Conservation (phyloP, 805 yeast genomes). For the Debaryomyces castellii region DNA sequence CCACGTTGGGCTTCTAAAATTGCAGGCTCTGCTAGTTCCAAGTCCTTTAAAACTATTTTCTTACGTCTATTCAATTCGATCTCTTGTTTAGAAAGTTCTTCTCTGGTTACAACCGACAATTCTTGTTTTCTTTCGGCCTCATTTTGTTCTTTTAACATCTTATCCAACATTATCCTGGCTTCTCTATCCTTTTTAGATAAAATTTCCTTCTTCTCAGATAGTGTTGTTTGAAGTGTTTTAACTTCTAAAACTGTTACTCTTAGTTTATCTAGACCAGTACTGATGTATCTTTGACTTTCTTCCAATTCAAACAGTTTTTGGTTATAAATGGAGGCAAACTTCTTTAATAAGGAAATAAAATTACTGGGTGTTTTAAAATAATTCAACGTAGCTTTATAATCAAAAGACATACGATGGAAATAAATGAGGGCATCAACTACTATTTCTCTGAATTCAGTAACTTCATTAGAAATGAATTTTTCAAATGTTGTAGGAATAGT, state of each 20-base stretch:
- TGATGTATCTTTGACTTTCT: constrained; percentile 68
- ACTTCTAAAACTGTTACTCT: constrained; percentile 78
- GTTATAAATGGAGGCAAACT: constrained; percentile 44
- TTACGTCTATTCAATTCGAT: constrained; percentile 54
- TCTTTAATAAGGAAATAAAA: constrained; percentile 49
- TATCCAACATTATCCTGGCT: constrained; percentile 69
- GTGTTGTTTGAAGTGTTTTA: constrained; percentile 50
- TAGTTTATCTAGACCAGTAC: constrained; percentile 70
- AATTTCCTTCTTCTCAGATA: constrained; percentile 52
- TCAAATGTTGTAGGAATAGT: constrained; percentile 25
- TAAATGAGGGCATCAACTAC: constrained; percentile 46
- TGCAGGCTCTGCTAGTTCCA: constrained; percentile 81
- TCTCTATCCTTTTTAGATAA: constrained; percentile 60
- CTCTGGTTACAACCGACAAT: constrained; percentile 75
- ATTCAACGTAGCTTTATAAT: constrained; percentile 9
- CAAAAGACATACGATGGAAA: constrained; percentile 39
- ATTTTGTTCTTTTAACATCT: constrained; percentile 80
- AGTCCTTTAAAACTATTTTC: constrained; percentile 54
- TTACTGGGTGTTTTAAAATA: constrained; percentile 48
- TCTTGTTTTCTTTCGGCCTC: constrained; percentile 90
- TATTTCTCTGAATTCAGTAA: constrained; percentile 39
- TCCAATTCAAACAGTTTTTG: constrained; percentile 51
- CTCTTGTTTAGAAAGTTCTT: constrained; percentile 68
- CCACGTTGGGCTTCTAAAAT: constrained; percentile 81
- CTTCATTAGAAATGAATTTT: constrained; percentile 8